Conservation (phyloP, 352 stramenopile genomes). For the Aphanomyces invadans region DNA sequence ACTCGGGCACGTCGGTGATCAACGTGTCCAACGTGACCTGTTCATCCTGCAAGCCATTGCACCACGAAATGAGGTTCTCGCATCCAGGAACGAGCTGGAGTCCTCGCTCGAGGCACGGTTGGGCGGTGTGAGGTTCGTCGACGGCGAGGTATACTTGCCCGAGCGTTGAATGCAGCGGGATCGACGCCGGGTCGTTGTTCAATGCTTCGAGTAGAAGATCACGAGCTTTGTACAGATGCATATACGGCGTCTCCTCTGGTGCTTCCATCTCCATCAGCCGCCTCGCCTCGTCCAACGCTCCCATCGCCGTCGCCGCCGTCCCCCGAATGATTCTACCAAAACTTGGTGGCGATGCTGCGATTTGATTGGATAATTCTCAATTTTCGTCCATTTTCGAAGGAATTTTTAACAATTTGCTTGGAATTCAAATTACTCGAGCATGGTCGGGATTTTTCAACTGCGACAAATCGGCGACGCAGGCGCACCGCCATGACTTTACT, state of each 20-base stretch:
- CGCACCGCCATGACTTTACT: conserved; percentile 26
- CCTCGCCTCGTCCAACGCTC: neutral
- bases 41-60: neutral
- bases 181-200: neutral
- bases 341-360: too few relatives aligned
- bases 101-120: neutral
- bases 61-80: neutral
- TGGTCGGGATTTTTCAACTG: too few relatives aligned
- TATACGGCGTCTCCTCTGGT: conserved; percentile 3
- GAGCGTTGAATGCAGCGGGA: neutral
- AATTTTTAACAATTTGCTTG: too few relatives aligned
- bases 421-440: too few relatives aligned
- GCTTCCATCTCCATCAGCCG: conserved; percentile 4
- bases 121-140: conserved; percentile 15
- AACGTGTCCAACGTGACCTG: neutral
- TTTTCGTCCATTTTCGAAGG: too few relatives aligned
- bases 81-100: neutral
- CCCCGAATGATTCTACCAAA: too few relatives aligned
- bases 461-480: too few relatives aligned
- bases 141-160: conserved; percentile 6
- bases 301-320: neutral
- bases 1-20: neutral
- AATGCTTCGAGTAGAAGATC: neutral
- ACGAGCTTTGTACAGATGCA: conserved; percentile 12
- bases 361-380: too few relatives aligned